Conservation (phyloP, 345 rosid genomes). For the Murraya koenigii region DNA sequence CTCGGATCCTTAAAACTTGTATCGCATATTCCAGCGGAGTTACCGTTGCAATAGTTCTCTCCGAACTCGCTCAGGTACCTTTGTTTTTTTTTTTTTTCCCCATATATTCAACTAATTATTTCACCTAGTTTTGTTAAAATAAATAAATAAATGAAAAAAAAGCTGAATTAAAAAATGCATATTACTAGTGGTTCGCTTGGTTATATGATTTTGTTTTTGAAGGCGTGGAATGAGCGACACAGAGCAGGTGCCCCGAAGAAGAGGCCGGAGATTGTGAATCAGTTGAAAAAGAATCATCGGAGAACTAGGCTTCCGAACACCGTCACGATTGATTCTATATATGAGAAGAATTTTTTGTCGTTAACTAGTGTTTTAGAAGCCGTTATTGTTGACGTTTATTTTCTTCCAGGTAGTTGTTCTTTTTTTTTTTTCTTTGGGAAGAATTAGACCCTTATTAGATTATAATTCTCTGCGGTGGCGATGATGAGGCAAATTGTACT, state of each 20-base stretch:
- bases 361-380: constrained; percentile 74
- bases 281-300: constrained; percentile 58
- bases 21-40: constrained; percentile 87
- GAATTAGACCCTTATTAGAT: background rate
- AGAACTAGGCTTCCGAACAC: constrained; percentile 71
- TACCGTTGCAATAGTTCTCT: constrained; percentile 79
- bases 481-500: background rate
- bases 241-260: constrained; percentile 53
- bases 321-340: constrained; percentile 70
- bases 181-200: background rate
- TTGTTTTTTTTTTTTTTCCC: background rate
- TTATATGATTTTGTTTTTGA: background rate
- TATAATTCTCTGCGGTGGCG: background rate
- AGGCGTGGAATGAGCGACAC: constrained; percentile 66
- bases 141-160: background rate
- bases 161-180: background rate
- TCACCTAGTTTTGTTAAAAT: background rate
- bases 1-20: constrained; percentile 77
- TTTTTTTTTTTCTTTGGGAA: background rate
- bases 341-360: constrained; percentile 81
- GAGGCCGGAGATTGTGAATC: constrained; percentile 61
- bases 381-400: constrained; percentile 57
- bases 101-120: background rate
- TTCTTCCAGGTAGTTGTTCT: constrained; percentile 61
- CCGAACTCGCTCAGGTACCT: constrained; percentile 78